Base-by-base conservation (phyloP, 176 grass and related monocot genomes). In the Pontederia paniculata region DNA sequence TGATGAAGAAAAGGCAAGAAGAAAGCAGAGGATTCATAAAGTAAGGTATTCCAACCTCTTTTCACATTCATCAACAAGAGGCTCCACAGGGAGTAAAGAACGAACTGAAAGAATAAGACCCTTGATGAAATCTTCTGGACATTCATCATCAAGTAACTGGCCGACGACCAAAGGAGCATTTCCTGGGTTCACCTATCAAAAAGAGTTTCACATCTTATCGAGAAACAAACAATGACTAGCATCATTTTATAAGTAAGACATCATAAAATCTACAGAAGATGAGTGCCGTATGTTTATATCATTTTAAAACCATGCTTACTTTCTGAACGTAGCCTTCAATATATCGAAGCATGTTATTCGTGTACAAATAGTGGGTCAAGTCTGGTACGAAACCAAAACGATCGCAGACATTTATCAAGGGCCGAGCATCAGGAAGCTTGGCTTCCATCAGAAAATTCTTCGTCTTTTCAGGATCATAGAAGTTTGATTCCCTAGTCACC, bases 261-360 rank as follows among this genome's bases (percentile, higher is more conserved):
- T 37, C 5, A 6, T 37, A 37, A 37, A 37, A 37, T 37, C 77
- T 70, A 8, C 13, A 22, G 76, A 41, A 15, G 70, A 68, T 18
- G 1, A 10, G 28, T 23, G 17, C 44, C 12, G 13, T 62, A 12
- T 10, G 81, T 47, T n/a, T n/a, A n/a, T n/a, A n/a, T n/a, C 12
- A 65, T 11, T 10, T 85, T 47, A 44, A 66, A 5, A 2, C 52
- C 53, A 31, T 45, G 52, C 45, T 69, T 83, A 96, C 90, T 42
- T 96, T 96, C 23, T 96, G 85, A 13, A 89, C 90, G 80, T 96
- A 96, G 23, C 82, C 90, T 76, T 96, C 90, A 22, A 96, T 89
- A 64, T 89, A 96, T 6, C 90, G 80, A 67, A 89, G 82, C 90
- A 96, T 89, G 54, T 89, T 96, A 65, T 63, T 89, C 7, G 86